Base-by-base conservation (phyloP, 768 basidiomycete species). In the Kwoniella heveanensis region DNA sequence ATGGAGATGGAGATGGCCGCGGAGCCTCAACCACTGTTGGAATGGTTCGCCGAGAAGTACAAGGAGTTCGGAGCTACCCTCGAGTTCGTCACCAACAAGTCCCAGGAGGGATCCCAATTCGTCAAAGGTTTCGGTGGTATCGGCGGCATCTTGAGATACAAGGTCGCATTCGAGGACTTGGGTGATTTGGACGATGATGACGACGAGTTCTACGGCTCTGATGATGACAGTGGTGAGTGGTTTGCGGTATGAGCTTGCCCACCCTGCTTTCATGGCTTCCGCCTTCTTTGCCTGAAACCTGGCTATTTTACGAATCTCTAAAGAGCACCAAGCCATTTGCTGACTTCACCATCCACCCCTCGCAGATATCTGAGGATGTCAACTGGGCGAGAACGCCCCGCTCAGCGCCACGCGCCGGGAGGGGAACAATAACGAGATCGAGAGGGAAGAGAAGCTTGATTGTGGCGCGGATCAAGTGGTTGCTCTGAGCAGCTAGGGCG, bases 31-130 rank as follows among this genome's bases (percentile, higher is more conserved):
- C 84, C 90, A 53, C 85, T 98, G 10, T 87, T 99, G 64, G 96
- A 99, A 80, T 98, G 96, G 96, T 92, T 98, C 79, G 89, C 96
- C 49, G 96, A 98, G 79, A 92, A 94, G 79, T 99, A 98, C 85
- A 93, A 91, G 80, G 92, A 95, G 46, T 98, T 97, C 77, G 96
- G 95, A 66, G 91, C 95, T 55, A 88, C 88, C 70, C 87, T 97
- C 65, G 72, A 81, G 82, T 97, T 98, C 78, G 88, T 98, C 48
- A 95, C 94, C 67, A 93, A 97, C 82, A 87, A 89, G 57, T 94
- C 92, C 8, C 95, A 97, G 79, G 95, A 99, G 79, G 95, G 95
- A 30, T 90, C 91, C 32, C 94, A 97, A 79, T 98, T 96, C 83
- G 92, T 95, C 73, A 95, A 94, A 80, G 95, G 95, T 46, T 98